Evolutionary conservation across 768 basidiomycete genomes (phyloP).

Genomic region (Terana coerulea): DNA sequence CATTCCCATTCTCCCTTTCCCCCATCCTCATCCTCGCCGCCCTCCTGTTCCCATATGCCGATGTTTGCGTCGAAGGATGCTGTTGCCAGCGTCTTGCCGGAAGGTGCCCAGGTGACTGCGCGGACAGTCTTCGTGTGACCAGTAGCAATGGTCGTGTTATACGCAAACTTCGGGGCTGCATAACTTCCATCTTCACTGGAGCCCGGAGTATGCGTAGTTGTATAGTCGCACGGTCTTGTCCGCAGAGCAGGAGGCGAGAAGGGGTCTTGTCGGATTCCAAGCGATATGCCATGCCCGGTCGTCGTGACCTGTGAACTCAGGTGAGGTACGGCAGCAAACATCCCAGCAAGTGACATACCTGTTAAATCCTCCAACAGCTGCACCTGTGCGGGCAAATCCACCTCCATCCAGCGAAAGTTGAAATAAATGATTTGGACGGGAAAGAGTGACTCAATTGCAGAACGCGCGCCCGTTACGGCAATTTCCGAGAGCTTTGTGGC

Average conservation of each 20-base stretch:
- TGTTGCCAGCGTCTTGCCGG: constrained; percentile 81
- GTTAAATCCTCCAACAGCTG: constrained; percentile 6
- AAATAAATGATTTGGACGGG: neutral
- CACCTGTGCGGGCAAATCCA: neutral
- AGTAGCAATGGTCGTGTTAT: constrained; percentile 67
- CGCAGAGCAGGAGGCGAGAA: constrained; percentile 91
- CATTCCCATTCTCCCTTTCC: constrained; percentile 77
- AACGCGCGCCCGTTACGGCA: neutral
- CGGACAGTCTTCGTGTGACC: constrained; percentile 89
- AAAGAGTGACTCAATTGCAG: neutral
- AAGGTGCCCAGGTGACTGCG: constrained; percentile 83
- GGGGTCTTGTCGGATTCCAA: constrained; percentile 31
- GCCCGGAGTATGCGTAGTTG: constrained; percentile 42
- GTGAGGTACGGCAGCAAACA: neutral
- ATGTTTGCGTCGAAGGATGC: constrained; percentile 94
- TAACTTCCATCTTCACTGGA: neutral
- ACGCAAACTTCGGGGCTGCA: constrained; percentile 38
- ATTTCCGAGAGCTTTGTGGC: constrained; percentile 1
- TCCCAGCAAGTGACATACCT: neutral
- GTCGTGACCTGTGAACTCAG: constrained; percentile 11
- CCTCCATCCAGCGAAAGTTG: neutral
- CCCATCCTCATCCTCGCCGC: constrained; percentile 25
- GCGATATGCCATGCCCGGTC: constrained; percentile 17
- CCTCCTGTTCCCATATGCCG: constrained; percentile 82
- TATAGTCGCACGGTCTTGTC: constrained; percentile 92